Evolutionary conservation across 176 grass and related monocot species (phyloP).

Genomic region (Oryza brachyantha): DNA sequence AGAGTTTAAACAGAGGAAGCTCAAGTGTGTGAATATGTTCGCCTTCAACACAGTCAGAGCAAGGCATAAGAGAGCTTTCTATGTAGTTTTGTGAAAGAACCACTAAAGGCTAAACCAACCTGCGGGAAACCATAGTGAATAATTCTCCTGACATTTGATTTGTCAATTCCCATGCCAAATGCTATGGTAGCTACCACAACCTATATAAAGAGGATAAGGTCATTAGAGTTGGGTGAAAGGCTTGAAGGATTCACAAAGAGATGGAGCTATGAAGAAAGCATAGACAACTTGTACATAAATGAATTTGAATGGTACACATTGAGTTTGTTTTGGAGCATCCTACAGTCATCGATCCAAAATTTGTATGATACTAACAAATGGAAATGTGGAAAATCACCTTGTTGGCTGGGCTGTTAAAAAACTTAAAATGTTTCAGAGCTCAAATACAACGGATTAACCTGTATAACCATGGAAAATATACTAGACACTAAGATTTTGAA

Average conservation of each 20-base stretch:
- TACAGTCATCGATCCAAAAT: not conserved
- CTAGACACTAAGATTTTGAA: not conserved
- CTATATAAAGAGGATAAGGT: conserved; percentile 42
- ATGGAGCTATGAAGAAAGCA: not conserved
- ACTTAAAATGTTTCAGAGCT: not conserved
- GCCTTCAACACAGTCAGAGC: not conserved
- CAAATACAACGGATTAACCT: not conserved
- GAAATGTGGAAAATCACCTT: conserved; percentile 14
- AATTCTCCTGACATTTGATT: conserved; percentile 92
- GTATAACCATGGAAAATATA: conserved; percentile 5
- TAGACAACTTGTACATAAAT: not conserved
- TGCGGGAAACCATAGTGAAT: conserved; percentile 96
- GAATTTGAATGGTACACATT: not conserved
- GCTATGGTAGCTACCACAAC: conserved; percentile 98
- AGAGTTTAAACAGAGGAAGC: conserved; percentile 1
- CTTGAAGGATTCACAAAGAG: conserved; percentile 9
- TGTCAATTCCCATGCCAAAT: conserved; percentile 99
- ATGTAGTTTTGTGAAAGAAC: conserved; percentile 33
- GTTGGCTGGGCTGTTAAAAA: not conserved
- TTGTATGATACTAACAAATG: conserved; percentile 2
- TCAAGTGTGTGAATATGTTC: conserved; percentile 1
- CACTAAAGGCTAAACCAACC: conserved; percentile 43
- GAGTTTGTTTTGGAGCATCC: not conserved
- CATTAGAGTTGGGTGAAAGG: conserved; percentile 4
- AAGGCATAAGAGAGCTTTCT: conserved; percentile 8